Evolutionary conservation across 805 yeast genomes (phyloP).

Genomic region (Lipomyces starkeyi): DNA sequence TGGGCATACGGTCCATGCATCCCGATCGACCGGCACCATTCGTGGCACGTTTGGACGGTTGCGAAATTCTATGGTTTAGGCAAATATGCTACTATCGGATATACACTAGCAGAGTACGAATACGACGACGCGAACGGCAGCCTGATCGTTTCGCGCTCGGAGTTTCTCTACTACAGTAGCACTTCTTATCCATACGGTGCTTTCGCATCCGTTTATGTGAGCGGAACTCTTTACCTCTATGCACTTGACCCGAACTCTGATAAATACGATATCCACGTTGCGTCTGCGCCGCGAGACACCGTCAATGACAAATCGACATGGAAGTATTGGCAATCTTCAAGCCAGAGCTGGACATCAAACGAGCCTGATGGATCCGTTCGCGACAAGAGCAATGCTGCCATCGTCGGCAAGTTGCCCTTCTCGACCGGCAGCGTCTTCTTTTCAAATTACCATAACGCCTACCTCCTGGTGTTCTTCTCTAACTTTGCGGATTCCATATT

Average conservation of each 20-base stretch:
- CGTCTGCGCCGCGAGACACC: slow-evolving; percentile 17
- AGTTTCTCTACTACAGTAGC: not conserved
- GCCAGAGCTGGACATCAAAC: slow-evolving; percentile 17
- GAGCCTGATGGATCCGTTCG: slow-evolving; percentile 24
- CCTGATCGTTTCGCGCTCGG: slow-evolving; percentile 19
- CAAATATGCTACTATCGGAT: slow-evolving; percentile 13
- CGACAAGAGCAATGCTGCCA: slow-evolving; percentile 21
- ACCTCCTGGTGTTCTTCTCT: slow-evolving; percentile 30
- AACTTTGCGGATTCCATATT: slow-evolving; percentile 31
- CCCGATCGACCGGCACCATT: slow-evolving; percentile 18
- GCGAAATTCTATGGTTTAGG: slow-evolving; percentile 20
- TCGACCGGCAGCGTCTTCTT: slow-evolving; percentile 31
- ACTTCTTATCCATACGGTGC: slow-evolving; percentile 26
- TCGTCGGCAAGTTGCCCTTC: slow-evolving; percentile 28
- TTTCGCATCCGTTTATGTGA: slow-evolving; percentile 28
- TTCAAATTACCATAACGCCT: slow-evolving; percentile 34
- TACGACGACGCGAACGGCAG: slow-evolving; percentile 8
- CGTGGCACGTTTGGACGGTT: slow-evolving; percentile 30
- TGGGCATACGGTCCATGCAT: slow-evolving; percentile 32
- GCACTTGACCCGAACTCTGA: slow-evolving; percentile 28
- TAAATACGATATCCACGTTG: slow-evolving; percentile 31
- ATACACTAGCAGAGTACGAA: slow-evolving; percentile 22
- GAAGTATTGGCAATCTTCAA: slow-evolving; percentile 25
- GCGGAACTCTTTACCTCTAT: slow-evolving; percentile 29
- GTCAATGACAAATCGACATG: slow-evolving; percentile 24